These are phyloP conservation scores for Candida glucosophila DNA, from an alignment of 1,139 yeast species.

Conservation along the genomic window DNA sequence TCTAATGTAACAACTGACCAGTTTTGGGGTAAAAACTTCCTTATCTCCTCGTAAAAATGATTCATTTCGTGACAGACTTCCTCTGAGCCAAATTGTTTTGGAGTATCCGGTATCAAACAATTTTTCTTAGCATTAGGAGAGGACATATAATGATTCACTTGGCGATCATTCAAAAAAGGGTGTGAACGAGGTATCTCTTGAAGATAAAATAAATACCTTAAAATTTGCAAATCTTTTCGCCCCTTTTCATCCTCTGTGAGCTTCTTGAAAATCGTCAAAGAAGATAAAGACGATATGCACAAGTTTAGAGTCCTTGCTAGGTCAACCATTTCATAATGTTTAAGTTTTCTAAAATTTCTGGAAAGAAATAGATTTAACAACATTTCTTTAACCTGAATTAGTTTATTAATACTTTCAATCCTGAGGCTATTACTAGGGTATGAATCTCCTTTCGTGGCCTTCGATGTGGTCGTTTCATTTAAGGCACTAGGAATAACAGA, in stretches of 20 bases:
- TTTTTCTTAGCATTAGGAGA: neutral
- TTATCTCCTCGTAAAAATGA: constrained; percentile 9
- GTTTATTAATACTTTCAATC: no score
- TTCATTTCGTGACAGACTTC: constrained; percentile 7
- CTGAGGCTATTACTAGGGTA: no score
- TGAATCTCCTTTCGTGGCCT: no score
- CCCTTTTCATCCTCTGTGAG: no score
- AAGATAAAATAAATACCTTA: neutral
- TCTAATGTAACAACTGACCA: constrained; percentile 64
- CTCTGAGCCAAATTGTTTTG: neutral
- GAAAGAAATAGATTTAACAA: constrained; percentile 7
- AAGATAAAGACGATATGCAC: constrained; percentile 19
- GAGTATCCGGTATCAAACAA: neutral
- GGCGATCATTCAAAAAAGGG: constrained; percentile 17
- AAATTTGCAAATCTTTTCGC: neutral
- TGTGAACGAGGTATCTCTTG: constrained; percentile 26
- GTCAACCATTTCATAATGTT: constrained; percentile 13
- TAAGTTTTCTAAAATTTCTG: constrained; percentile 5
- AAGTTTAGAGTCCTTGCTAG: constrained; percentile 11
- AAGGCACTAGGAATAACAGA: no score
- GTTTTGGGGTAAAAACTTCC: constrained; percentile 26
- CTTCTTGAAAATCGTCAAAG: constrained; percentile 13
- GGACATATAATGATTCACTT: neutral
- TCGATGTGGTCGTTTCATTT: no score
- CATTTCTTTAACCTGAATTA: constrained; percentile 12